These are phyloP conservation scores for Chalciporus piperatus DNA, from an alignment of 768 basidiomycete species.

Conservation along the genomic window DNA sequence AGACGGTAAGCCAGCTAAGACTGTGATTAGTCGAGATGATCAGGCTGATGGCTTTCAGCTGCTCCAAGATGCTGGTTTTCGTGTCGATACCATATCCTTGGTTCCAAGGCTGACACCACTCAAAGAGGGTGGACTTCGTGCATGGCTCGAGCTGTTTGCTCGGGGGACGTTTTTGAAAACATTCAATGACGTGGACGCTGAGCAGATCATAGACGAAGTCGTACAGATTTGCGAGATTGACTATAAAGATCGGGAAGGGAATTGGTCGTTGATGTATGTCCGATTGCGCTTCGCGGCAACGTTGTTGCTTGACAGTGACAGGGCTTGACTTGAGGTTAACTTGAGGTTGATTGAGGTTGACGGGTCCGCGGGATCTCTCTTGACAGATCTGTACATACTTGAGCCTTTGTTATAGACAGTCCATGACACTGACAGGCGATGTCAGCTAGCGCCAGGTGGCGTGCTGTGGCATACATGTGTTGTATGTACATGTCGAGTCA, in stretches of 20 bases:
- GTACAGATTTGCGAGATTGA: constrained; percentile 53
- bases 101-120: constrained; percentile 56
- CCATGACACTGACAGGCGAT: background rate
- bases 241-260: constrained; percentile 53
- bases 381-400: background rate
- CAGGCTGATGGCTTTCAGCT: constrained; percentile 38
- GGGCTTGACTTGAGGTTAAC: background rate
- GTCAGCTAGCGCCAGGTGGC: background rate
- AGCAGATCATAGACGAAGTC: constrained; percentile 61
- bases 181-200: constrained; percentile 52
- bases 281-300: constrained; percentile 63
- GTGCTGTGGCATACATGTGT: background rate
- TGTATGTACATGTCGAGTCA: background rate
- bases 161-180: constrained; percentile 56
- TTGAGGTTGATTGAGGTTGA: constrained; percentile 1
- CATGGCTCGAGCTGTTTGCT: constrained; percentile 69
- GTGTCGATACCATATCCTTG: constrained; percentile 50
- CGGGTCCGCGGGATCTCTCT: constrained; percentile 1
- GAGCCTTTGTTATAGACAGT: background rate
- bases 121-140: constrained; percentile 45
- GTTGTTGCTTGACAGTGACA: constrained; percentile 27
- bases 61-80: constrained; percentile 54
- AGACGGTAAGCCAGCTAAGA: constrained; percentile 37
- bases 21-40: constrained; percentile 1
- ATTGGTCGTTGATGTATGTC: constrained; percentile 73